phyloP scores from a whole-genome alignment of 2,329 filamentous ascomycete genomes.

The Plectosphaerella sp. region DNA sequence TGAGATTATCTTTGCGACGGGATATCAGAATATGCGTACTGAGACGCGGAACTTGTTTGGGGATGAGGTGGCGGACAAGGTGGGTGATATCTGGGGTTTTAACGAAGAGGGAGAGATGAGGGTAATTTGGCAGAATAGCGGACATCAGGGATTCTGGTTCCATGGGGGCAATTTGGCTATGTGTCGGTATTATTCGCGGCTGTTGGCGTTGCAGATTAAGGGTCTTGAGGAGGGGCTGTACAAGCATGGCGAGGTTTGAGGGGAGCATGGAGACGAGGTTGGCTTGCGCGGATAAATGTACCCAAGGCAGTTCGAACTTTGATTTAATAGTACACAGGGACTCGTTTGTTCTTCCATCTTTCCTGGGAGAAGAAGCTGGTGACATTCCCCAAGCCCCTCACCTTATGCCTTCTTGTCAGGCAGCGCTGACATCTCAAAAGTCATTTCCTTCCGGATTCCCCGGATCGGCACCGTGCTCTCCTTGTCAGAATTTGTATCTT shows the following conservation, averaged over 20 bases:
- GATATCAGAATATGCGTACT: constrained; percentile 65
- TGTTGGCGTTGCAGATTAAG: constrained; percentile 50
- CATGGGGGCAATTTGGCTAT: constrained; percentile 61
- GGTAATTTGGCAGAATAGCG: constrained; percentile 54
- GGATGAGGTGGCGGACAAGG: constrained; percentile 51
- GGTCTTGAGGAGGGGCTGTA: constrained; percentile 33
- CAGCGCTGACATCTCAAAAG: constrained; percentile 1
- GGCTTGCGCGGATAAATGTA: neutral
- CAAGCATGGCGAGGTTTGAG: constrained; percentile 19
- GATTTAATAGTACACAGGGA: too few species aligned
- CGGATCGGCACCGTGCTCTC: constrained; percentile 11
- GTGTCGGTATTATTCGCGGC: constrained; percentile 55
- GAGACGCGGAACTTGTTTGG: constrained; percentile 59
- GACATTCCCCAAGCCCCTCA: too few species aligned
- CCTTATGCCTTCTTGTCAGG: too few species aligned
- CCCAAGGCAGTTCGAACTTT: too few species aligned
- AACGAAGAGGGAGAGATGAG: constrained; percentile 53
- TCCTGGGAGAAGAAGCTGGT: too few species aligned
- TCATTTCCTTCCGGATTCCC: constrained; percentile 9
- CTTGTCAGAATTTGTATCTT: constrained; percentile 10
- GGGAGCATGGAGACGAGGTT: neutral
- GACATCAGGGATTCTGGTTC: constrained; percentile 62
- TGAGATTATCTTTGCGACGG: constrained; percentile 59
- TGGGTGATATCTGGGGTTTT: constrained; percentile 59
- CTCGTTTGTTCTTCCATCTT: too few species aligned